phyloP scores from a whole-genome alignment of 2,329 filamentous ascomycete species.

The Alternaria dauci region DNA sequence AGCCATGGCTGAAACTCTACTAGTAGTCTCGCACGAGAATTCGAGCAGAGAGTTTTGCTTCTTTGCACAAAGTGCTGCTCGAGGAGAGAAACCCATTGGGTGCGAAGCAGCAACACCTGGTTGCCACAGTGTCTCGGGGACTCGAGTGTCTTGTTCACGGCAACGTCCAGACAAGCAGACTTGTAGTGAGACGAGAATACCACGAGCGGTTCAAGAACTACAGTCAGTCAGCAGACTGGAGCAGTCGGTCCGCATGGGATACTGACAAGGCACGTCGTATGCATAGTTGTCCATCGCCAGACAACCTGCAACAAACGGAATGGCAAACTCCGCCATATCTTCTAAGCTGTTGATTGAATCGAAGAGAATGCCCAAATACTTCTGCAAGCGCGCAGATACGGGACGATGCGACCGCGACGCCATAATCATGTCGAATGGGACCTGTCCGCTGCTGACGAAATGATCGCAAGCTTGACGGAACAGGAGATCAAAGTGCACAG shows the following conservation, averaged over 20 bases:
- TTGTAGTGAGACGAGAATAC: constrained; percentile 3
- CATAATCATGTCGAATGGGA: background rate
- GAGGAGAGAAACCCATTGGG: background rate
- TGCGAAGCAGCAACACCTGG: background rate
- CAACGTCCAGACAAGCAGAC: background rate
- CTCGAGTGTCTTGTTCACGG: background rate
- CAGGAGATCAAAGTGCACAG: constrained; percentile 1
- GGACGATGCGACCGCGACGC: background rate
- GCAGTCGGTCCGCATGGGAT: background rate
- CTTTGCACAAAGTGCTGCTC: background rate
- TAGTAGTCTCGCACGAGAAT: background rate
- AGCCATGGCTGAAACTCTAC: constrained; percentile 2
- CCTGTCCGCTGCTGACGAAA: background rate
- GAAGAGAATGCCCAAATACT: background rate
- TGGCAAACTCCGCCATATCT: background rate
- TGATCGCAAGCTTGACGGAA: constrained; percentile 1
- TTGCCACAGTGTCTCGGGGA: background rate
- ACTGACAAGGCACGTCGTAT: constrained; percentile 4
- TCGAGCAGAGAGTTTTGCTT: background rate
- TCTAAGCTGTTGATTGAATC: background rate
- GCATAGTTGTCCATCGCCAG: constrained; percentile 4
- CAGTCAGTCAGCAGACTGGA: background rate
- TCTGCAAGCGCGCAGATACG: background rate
- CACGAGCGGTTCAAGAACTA: background rate
- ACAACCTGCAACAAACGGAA: background rate